Conservation (phyloP, 2,329 filamentous ascomycete genomes). For the Xylaria sp. region DNA sequence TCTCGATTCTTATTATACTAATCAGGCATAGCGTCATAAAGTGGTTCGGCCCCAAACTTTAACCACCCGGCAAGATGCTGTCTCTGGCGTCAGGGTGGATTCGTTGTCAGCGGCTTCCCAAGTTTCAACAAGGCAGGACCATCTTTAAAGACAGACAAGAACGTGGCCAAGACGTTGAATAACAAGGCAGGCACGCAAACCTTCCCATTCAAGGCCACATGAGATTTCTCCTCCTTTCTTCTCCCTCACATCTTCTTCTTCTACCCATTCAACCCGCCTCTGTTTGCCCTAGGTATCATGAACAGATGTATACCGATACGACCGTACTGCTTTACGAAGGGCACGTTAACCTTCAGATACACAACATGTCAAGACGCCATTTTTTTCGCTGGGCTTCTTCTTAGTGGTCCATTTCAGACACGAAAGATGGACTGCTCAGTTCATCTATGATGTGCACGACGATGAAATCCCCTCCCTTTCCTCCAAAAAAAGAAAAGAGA, state of each 20-base stretch:
- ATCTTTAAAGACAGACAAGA: background rate
- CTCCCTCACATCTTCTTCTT: background rate
- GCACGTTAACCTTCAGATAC: background rate
- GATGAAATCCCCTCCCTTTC: background rate
- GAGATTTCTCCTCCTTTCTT: background rate
- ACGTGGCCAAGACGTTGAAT: background rate
- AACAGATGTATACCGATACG: background rate
- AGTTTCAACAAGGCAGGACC: background rate
- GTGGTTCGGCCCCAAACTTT: background rate
- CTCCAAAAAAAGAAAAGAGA: background rate
- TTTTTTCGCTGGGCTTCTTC: background rate
- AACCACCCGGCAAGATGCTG: background rate
- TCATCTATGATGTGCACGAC: background rate
- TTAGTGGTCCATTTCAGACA: background rate
- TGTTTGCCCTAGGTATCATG: background rate
- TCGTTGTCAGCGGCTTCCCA: background rate
- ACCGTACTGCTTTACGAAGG: background rate
- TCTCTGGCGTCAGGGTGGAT: background rate
- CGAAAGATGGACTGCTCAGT: background rate
- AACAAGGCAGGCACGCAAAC: background rate
- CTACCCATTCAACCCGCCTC: background rate
- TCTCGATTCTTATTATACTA: background rate
- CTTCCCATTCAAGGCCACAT: background rate
- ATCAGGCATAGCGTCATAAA: background rate
- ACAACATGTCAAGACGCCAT: background rate